Percentiles rank a stretch among this genome's conserved stretches.
phyloP scores from a whole-genome alignment of 805 yeast genomes.

The Yarrowia sp. region DNA sequence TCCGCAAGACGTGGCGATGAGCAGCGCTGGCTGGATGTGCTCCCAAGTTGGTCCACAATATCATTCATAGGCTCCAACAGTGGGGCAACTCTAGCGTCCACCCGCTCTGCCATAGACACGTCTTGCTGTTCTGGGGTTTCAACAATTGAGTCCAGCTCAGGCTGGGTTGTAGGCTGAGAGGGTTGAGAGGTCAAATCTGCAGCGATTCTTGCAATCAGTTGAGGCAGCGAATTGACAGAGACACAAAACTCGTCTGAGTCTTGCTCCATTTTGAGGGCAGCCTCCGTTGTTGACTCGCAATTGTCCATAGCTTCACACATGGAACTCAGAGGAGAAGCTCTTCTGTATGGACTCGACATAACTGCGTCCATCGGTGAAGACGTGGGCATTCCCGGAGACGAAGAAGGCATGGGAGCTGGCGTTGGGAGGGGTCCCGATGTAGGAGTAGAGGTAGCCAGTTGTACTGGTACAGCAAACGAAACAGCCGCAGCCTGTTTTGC shows the following conservation, averaged over 20 bases:
- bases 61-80: neutral
- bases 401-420: neutral
- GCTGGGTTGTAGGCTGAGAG: neutral
- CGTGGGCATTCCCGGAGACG: conserved; percentile 8
- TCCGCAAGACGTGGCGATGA: neutral
- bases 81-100: neutral
- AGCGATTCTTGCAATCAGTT: neutral
- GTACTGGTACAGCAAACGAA: neutral
- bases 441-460: neutral
- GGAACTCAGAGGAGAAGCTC: neutral
- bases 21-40: neutral
- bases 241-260: conserved; percentile 1
- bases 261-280: neutral
- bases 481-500: neutral
- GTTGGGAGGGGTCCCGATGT: neutral
- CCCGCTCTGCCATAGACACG: neutral
- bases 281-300: neutral
- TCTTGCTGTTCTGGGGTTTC: neutral
- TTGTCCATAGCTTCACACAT: neutral
- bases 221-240: conserved; percentile 1
- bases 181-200: neutral
- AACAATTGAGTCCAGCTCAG: neutral
- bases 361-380: conserved; percentile 4
- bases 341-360: conserved; percentile 8
- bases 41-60: neutral